phyloP scores from a whole-genome alignment of 1,139 yeast genomes.

The Nadsonia commutata region DNA sequence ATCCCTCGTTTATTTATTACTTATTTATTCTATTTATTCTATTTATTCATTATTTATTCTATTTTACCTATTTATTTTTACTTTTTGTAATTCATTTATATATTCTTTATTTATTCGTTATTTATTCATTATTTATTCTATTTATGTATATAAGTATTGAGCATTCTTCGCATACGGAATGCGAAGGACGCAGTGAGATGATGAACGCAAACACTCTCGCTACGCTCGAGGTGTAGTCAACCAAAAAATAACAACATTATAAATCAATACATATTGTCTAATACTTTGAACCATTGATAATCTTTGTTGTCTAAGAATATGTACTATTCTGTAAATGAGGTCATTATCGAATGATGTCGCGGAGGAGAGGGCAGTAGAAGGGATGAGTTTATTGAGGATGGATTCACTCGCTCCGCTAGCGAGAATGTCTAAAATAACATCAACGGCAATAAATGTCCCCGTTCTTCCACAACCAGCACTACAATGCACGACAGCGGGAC shows the following conservation, averaged over 20 bases:
- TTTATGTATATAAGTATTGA: too few relatives aligned
- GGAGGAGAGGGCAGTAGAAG: too few relatives aligned
- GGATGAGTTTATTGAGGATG: neutral
- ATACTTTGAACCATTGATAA: constrained; percentile 75
- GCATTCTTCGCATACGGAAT: too few relatives aligned
- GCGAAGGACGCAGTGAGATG: too few relatives aligned
- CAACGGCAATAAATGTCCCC: constrained; percentile 71
- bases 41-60: neutral
- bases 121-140: neutral
- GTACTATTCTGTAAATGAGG: constrained; percentile 39
- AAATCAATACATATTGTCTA: constrained; percentile 59
- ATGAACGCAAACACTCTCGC: too few relatives aligned
- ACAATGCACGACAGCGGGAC: constrained; percentile 55
- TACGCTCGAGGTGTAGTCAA: too few relatives aligned
- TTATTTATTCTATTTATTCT: neutral
- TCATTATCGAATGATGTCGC: constrained; percentile 23
- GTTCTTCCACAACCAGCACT: constrained; percentile 92
- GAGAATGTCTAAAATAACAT: constrained; percentile 38
- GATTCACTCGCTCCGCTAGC: constrained; percentile 8
- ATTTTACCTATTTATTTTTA: neutral
- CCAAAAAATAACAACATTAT: constrained; percentile 35
- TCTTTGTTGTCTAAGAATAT: constrained; percentile 54
- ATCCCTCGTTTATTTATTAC: neutral
- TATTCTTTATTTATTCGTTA: neutral
- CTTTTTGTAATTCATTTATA: neutral